phyloP scores from a whole-genome alignment of 306 rosid genomes.

The Nissolia schottii region DNA sequence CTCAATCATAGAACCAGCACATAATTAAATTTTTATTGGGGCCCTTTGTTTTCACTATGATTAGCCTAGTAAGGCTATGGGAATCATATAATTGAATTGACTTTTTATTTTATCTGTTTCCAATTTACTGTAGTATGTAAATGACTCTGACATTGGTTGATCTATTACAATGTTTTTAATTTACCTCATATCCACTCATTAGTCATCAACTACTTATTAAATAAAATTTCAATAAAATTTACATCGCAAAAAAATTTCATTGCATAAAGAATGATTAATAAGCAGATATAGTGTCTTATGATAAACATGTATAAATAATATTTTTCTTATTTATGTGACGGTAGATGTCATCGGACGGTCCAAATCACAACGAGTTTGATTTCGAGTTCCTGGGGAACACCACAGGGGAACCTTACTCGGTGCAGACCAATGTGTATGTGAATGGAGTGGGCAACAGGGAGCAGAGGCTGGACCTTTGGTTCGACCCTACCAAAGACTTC shows the following conservation, averaged over 20 bases:
- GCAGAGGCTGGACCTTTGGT: conserved; percentile 90
- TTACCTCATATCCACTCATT: too few relatives aligned
- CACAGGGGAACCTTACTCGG: conserved; percentile 80
- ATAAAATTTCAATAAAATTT: too few relatives aligned
- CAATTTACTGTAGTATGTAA: conserved; percentile 14
- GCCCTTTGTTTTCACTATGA: not conserved
- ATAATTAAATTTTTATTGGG: not conserved
- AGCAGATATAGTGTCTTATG: too few relatives aligned
- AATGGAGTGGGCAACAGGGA: conserved; percentile 92
- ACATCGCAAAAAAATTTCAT: too few relatives aligned
- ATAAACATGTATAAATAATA: too few relatives aligned
- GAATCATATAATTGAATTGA: not conserved
- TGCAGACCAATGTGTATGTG: conserved; percentile 80
- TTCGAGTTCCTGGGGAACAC: conserved; percentile 89
- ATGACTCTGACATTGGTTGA: conserved; percentile 4
- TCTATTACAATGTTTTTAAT: too few relatives aligned
- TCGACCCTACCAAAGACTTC: conserved; percentile 77
- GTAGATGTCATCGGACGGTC: conserved; percentile 94
- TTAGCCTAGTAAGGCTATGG: not conserved
- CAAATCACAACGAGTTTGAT: conserved; percentile 79
- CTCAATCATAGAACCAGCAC: not conserved
- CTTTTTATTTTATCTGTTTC: not conserved
- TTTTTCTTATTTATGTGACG: not conserved
- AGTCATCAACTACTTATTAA: too few relatives aligned
- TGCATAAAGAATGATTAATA: too few relatives aligned